Conservation (phyloP, 768 basidiomycete genomes). For the Crepidotus variabilis region DNA sequence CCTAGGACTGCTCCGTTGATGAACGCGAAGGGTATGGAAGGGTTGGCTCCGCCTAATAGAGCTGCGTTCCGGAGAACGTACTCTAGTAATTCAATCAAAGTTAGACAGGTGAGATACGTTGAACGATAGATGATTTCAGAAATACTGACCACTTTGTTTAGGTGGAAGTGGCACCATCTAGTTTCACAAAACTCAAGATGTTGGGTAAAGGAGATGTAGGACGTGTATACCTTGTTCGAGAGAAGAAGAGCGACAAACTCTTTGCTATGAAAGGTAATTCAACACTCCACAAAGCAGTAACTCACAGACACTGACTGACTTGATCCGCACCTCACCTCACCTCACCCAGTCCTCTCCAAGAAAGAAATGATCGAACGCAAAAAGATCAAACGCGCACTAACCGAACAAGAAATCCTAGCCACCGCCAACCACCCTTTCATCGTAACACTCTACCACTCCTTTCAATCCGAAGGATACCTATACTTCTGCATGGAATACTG, state of each 20-base stretch:
- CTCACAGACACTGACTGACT: constrained; percentile 21
- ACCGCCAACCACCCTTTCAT: constrained; percentile 99
- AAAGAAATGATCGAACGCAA: constrained; percentile 99
- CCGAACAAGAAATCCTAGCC: constrained; percentile 98
- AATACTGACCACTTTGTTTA: constrained; percentile 25
- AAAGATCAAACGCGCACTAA: constrained; percentile 98
- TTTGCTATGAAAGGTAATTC: constrained; percentile 97
- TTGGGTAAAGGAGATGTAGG: constrained; percentile 99
- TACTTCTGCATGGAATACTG: constrained; percentile 99
- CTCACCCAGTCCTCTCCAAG: constrained; percentile 81
- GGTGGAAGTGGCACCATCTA: constrained; percentile 93
- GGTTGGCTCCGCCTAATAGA: constrained; percentile 48
- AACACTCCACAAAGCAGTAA: background rate
- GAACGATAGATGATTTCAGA: constrained; percentile 6
- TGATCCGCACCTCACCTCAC: constrained; percentile 15
- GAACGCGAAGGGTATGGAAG: constrained; percentile 37
- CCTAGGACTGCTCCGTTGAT: constrained; percentile 29
- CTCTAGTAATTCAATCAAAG: constrained; percentile 96
- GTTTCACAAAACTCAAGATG: constrained; percentile 96
- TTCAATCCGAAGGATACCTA: constrained; percentile 96
- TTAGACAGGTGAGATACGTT: constrained; percentile 57
- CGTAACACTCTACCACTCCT: constrained; percentile 97
- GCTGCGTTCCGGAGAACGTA: constrained; percentile 90
- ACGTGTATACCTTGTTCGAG: constrained; percentile 94
- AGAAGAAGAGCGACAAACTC: constrained; percentile 95